These are phyloP conservation scores for Bidens hawaiensis DNA, from an alignment of 140 eudicot genomes.

Conservation along the genomic window DNA sequence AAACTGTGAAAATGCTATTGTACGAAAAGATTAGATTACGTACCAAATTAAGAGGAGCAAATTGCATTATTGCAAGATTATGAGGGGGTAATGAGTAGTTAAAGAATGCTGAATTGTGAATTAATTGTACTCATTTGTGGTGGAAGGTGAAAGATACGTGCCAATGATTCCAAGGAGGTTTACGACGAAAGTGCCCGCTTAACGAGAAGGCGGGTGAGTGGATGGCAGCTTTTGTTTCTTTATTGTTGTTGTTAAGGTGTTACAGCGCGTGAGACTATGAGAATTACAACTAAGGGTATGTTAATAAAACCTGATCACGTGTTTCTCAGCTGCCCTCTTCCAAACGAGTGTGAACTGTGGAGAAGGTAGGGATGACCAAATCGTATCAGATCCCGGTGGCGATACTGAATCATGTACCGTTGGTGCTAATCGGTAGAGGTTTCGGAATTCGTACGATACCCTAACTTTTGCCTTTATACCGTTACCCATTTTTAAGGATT, in stretches of 20 bases:
- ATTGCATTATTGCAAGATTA: neutral
- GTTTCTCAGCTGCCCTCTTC: too few species aligned
- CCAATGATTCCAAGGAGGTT: constrained; percentile 1
- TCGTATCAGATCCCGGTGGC: too few species aligned
- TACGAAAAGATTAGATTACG: neutral
- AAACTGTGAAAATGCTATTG: too few species aligned
- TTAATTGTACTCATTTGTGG: neutral
- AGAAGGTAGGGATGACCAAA: too few species aligned
- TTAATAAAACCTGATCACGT: too few species aligned
- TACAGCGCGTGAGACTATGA: neutral
- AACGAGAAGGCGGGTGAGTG: constrained; percentile 8
- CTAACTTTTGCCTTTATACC: too few species aligned
- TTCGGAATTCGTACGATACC: too few species aligned
- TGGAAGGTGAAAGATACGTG: constrained; percentile 7
- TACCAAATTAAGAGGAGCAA: neutral
- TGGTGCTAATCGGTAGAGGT: too few species aligned
- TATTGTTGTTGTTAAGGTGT: neutral
- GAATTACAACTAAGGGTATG: too few species aligned
- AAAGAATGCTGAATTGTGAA: neutral
- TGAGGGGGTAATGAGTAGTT: constrained; percentile 13
- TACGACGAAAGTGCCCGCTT: constrained; percentile 5
- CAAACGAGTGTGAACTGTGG: too few species aligned
- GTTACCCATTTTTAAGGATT: too few species aligned
- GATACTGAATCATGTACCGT: too few species aligned
- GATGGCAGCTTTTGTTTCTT: neutral